phyloP scores from a whole-genome alignment of 306 rosid genomes.

The Pyrus communis region DNA sequence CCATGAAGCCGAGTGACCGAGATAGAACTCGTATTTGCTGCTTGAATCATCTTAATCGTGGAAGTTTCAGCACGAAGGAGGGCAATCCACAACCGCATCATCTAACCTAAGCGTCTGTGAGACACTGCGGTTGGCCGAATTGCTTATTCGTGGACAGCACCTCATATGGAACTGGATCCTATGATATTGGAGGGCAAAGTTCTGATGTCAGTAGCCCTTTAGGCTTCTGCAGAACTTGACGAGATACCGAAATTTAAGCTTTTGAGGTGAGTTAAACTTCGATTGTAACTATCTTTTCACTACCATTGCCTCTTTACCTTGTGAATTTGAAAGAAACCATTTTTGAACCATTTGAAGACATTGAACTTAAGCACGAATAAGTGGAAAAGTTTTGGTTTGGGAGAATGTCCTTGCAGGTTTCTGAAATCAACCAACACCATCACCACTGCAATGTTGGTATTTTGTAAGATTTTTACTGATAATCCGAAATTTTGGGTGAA shows the following conservation, averaged over 20 bases:
- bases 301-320: neutral
- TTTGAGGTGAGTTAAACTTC: conserved; percentile 11
- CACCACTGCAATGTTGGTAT: neutral
- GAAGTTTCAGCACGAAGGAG: neutral
- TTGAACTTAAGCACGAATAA: neutral
- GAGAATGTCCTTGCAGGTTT: neutral
- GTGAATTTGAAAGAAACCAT: neutral
- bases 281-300: neutral
- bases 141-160: neutral
- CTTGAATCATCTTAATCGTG: conserved; percentile 2
- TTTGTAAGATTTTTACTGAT: neutral
- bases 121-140: neutral
- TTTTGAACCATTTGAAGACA: neutral
- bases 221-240: neutral
- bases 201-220: neutral
- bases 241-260: neutral
- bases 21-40: neutral
- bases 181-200: neutral
- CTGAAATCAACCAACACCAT: neutral
- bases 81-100: neutral
- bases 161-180: neutral
- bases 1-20: conserved; percentile 1
- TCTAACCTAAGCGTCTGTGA: neutral
- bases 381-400: neutral
- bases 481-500: neutral